Evolutionary conservation across 179 eudicot genomes (phyloP).

Genomic region (Beta corolliflora): DNA sequence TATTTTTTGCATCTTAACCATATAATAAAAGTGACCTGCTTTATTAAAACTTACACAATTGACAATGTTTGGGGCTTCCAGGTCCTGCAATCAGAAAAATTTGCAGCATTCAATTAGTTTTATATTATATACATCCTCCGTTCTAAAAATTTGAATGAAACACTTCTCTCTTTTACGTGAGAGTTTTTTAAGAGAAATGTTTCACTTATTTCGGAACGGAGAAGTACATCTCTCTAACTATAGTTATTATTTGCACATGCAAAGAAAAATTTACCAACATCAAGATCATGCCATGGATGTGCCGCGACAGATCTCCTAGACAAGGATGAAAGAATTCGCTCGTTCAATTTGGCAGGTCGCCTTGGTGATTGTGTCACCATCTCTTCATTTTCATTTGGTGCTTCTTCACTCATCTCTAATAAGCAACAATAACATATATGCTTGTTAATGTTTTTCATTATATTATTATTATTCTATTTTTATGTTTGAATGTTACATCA

Average conservation of each 20-base stretch:
- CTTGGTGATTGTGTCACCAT: slow-evolving; percentile 30
- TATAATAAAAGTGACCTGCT: too few relatives aligned
- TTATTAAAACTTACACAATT: slow-evolving; percentile 49
- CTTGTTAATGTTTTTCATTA: slow-evolving; percentile 6
- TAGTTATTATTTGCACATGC: not conserved
- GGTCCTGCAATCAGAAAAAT: slow-evolving; percentile 48
- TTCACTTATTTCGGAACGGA: too few relatives aligned
- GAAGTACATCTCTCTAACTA: not conserved
- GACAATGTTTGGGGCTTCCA: slow-evolving; percentile 58
- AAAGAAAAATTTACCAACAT: slow-evolving; percentile 41
- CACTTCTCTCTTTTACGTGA: too few relatives aligned
- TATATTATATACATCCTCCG: too few relatives aligned
- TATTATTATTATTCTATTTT: too few relatives aligned
- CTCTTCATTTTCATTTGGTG: slow-evolving; percentile 23
- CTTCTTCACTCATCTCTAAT: slow-evolving; percentile 35
- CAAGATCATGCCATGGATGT: slow-evolving; percentile 87
- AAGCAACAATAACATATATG: not conserved
- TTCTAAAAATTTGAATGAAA: too few relatives aligned
- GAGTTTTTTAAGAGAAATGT: too few relatives aligned
- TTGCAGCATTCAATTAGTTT: slow-evolving; percentile 12
- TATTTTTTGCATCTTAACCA: too few relatives aligned
- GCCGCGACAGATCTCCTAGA: slow-evolving; percentile 72
- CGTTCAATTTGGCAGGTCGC: slow-evolving; percentile 46
- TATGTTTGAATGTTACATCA: too few relatives aligned
- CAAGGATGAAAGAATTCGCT: slow-evolving; percentile 65